Evolutionary conservation across 768 basidiomycete genomes (phyloP).

Genomic region (Collybiopsis luxurians): DNA sequence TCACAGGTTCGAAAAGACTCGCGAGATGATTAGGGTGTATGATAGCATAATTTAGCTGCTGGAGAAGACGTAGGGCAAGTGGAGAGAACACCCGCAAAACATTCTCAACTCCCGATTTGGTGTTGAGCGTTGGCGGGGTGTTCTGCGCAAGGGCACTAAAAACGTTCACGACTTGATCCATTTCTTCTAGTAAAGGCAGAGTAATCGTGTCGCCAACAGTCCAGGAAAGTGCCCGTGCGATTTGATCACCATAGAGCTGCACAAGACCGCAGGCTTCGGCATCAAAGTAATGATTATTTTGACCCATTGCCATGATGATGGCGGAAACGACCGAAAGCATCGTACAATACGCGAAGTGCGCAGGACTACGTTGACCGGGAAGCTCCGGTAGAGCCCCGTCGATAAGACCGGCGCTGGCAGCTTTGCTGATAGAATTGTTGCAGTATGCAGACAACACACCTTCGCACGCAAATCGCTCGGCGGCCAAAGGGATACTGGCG

Average conservation of each 20-base stretch:
- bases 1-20: slow-evolving; percentile 76
- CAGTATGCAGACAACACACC: slow-evolving; percentile 81
- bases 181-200: slow-evolving; percentile 74
- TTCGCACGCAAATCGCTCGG: slow-evolving; percentile 83
- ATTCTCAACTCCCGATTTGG: slow-evolving; percentile 52
- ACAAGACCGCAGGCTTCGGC: slow-evolving; percentile 84
- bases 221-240: slow-evolving; percentile 77
- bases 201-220: slow-evolving; percentile 78
- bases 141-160: slow-evolving; percentile 74
- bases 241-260: slow-evolving; percentile 81
- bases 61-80: slow-evolving; percentile 70
- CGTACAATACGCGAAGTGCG: slow-evolving; percentile 77
- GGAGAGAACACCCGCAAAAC: slow-evolving; percentile 68
- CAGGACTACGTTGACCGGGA: slow-evolving; percentile 73
- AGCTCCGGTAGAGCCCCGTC: slow-evolving; percentile 65
- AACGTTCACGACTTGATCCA: slow-evolving; percentile 74
- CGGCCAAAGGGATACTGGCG: slow-evolving; percentile 70
- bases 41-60: slow-evolving; percentile 86
- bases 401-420: slow-evolving; percentile 74
- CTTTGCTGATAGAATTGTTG: slow-evolving; percentile 73
- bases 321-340: slow-evolving; percentile 81
- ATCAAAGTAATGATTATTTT: slow-evolving; percentile 75
- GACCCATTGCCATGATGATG: slow-evolving; percentile 60
- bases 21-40: slow-evolving; percentile 90
- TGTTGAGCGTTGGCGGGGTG: slow-evolving; percentile 40